phyloP scores from a whole-genome alignment of 805 yeast genomes.

The Yamadazyma phyllophila region DNA sequence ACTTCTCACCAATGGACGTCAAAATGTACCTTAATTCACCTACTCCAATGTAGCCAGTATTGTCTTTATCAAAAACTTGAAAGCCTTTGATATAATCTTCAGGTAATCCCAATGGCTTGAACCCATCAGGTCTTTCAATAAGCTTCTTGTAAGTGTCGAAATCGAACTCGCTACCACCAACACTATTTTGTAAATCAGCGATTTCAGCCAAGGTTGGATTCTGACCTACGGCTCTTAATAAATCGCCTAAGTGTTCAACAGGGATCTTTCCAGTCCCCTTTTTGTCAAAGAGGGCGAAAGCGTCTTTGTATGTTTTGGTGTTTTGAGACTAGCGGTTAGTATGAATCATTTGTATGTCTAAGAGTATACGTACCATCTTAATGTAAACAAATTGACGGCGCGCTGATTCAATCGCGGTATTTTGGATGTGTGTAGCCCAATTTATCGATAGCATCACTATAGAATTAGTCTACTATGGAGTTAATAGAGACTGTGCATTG shows the following conservation, averaged over 20 bases:
- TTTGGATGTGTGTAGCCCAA: no score
- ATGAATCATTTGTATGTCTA: background rate
- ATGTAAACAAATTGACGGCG: constrained; percentile 1
- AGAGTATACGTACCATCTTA: background rate
- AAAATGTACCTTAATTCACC: constrained; percentile 95
- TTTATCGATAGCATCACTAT: no score
- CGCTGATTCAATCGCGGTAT: no score
- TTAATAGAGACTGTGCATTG: no score
- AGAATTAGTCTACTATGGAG: no score
- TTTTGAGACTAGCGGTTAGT: constrained; percentile 38
- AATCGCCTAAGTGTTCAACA: constrained; percentile 80
- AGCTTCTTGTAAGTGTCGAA: constrained; percentile 75
- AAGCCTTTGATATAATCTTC: constrained; percentile 87
- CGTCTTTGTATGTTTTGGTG: constrained; percentile 70
- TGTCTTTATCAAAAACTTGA: constrained; percentile 96
- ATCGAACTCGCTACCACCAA: constrained; percentile 56
- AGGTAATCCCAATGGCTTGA: constrained; percentile 83
- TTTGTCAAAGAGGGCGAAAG: constrained; percentile 94
- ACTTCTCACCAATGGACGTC: constrained; percentile 94
- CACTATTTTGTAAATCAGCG: constrained; percentile 40
- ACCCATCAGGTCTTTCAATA: constrained; percentile 83
- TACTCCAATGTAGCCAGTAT: constrained; percentile 93
- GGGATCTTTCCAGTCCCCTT: constrained; percentile 93
- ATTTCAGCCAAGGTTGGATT: constrained; percentile 95
- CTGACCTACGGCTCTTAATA: constrained; percentile 95